Evolutionary conservation across 257 asterid genomes (phyloP).

Genomic region (Paulownia fortunei): DNA sequence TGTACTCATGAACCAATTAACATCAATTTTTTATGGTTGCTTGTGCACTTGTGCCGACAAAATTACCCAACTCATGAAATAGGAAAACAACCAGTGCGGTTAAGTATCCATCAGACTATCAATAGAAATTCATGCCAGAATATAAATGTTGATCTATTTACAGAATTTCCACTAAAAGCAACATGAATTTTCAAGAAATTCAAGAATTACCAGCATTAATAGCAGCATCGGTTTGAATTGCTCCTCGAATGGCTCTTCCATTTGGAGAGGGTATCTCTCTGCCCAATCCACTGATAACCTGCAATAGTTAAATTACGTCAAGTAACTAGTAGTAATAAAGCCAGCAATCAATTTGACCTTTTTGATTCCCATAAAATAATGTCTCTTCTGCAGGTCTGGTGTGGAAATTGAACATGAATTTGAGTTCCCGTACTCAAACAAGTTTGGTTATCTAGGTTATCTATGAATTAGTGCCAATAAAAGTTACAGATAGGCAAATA

Average conservation of each 20-base stretch:
- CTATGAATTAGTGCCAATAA: neutral
- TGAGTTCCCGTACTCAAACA: neutral
- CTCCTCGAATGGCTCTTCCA: slow-evolving; percentile 87
- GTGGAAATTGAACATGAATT: neutral
- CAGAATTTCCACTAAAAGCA: neutral
- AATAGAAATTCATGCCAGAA: neutral
- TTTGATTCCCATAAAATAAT: neutral
- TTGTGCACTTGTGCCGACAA: too few species aligned
- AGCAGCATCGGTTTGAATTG: slow-evolving; percentile 95
- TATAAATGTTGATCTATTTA: neutral
- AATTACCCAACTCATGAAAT: too few species aligned
- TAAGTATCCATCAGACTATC: neutral
- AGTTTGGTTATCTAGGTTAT: neutral
- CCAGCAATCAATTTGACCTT: neutral
- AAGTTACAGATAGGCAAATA: neutral
- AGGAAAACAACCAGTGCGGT: too few species aligned
- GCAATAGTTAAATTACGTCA: slow-evolving; percentile 26
- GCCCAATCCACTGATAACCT: slow-evolving; percentile 93
- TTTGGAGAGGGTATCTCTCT: slow-evolving; percentile 96
- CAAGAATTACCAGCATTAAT: slow-evolving; percentile 75
- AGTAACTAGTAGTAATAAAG: neutral
- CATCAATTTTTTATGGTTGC: neutral
- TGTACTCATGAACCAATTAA: neutral
- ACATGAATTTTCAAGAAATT: neutral
- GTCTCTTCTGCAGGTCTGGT: neutral